Evolutionary conservation across 768 basidiomycete genomes (phyloP), one percentile per base, ranked within the genome.

Genomic region (Terana coerulea): DNA sequence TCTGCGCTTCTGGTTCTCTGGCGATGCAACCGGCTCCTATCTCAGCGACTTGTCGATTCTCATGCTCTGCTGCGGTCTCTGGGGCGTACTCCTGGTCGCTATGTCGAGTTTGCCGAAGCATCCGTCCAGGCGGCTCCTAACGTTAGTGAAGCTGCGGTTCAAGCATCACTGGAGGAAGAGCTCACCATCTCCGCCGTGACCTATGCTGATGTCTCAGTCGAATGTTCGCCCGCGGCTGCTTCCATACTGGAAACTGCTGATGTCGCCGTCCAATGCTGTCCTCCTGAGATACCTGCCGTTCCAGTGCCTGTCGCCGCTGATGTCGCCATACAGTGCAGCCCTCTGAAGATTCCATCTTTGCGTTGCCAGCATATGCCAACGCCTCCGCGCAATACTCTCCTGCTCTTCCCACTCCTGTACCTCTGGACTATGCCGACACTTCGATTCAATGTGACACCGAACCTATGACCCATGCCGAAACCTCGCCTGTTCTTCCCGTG

Each of bases 1-100:
- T 5, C 41, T 45, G 47, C 28, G 3, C 39, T 55, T 19, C 41
- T 55, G 25, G 33, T 55, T 19, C 53, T 55, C 30, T 55, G 53
- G 53, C 49, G 49, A 15, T 17, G 33, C 31, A 50, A 51, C 43
- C 22, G 28, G 5, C 29, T 55, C 28, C 45, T 50, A 14, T 25
- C n/a, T n/a, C 24, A 10, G 4, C 40, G 33, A 6, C n/a, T 43
- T 12, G 31, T 17, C 22, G 49, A 44, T n/a, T 17, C 40, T 30
- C 21, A 24, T 12, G 39, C 41, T 21, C 9, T 35, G 5, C 17
- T 30, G 19, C 49, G 49, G 17, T 41, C 40, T n/a, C 26, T 51
- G 7, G 40, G 44, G 42, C 4, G 24, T 30, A 8, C 49, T 30
- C 9, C 39, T 15, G 39, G 24, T 9, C 39, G n/a, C 10, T 10